Evolutionary conservation across 1,139 yeast genomes (phyloP), one percentile per base, ranked within the genome.

Genomic region (Pneumocystis murina): DNA sequence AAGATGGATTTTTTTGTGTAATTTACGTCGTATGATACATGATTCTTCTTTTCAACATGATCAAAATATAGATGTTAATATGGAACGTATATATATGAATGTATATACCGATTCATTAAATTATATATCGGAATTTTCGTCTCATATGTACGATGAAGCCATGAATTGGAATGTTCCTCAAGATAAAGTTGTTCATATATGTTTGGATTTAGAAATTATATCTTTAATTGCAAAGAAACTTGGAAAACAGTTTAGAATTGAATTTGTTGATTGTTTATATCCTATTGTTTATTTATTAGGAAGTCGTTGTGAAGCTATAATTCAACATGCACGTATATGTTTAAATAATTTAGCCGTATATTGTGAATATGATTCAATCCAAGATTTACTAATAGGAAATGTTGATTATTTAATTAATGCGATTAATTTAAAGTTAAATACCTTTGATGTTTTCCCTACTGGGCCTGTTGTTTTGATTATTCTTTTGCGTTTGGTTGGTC

Each of bases 401-500:
- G 80, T 84, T 69, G 97, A 91, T 71, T 91, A 91, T 71, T 73
- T 92, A 35, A 76, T 90, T 14, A 97, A 92, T 72, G 76, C 90
- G 0, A 75, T 90, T 20, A 85, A 95, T 7, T 74, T 84, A 58
- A 82, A 81, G 67, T 75, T 92, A 63, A 82, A 87, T 36, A 81
- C 86, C 3, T 83, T 89, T 10, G 79, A 82, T 30, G 77, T 91
- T 65, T 83, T 91, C 0, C 92, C 95, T 0, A 78, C 89, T 48
- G 80, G 89, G 0, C 84, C 95, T 0, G 83, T 84, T 0, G 83
- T 89, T 1, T 75, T 90, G 39, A 77, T 85, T 63, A 84, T 88
- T 6, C 74, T 90, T 55, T 77, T 87, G 28, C 82, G 79, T 68
- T 77, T 90, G 40, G 85, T 91, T 0, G 96, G 97, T 0, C 75